Conservation (phyloP, 2,329 filamentous ascomycete genomes). For the Fusarium robinianum region DNA sequence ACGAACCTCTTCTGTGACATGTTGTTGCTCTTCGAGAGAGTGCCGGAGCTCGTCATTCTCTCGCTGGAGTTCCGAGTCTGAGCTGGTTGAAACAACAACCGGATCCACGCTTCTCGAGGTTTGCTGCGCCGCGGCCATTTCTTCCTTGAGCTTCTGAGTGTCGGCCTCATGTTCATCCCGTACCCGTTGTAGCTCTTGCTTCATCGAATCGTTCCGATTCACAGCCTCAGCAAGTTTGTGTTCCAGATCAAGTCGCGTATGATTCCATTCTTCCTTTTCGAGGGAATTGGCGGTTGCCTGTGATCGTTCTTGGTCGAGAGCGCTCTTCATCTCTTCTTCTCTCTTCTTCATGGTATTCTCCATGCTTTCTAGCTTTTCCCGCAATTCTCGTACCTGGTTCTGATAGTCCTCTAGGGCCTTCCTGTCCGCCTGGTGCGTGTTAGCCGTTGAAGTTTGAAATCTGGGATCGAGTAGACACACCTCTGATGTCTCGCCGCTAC, state of each 20-base stretch:
- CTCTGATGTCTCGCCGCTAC: conserved; percentile 43
- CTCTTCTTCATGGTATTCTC: conserved; percentile 72
- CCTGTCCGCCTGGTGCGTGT: conserved; percentile 61
- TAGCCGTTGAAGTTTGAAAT: conserved; percentile 16
- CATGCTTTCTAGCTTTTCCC: conserved; percentile 72
- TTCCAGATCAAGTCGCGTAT: conserved; percentile 70
- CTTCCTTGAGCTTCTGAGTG: conserved; percentile 64
- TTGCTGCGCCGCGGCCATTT: conserved; percentile 61
- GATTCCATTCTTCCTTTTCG: conserved; percentile 73
- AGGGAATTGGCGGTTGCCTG: conserved; percentile 55
- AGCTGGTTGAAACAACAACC: too few relatives aligned
- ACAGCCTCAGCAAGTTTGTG: conserved; percentile 74
- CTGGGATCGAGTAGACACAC: conserved; percentile 38
- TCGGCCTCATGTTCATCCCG: conserved; percentile 69
- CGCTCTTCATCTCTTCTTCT: conserved; percentile 63
- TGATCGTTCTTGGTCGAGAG: conserved; percentile 63
- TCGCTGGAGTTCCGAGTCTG: conserved; percentile 61
- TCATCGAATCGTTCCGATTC: conserved; percentile 76
- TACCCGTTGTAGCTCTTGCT: conserved; percentile 76
- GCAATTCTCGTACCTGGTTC: conserved; percentile 73
- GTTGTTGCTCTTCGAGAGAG: conserved; percentile 73
- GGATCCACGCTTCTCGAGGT: conserved; percentile 29
- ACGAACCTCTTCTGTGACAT: conserved; percentile 84
- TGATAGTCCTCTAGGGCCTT: conserved; percentile 81
- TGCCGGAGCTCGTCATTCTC: conserved; percentile 72